Percentiles rank a stretch among this genome's conserved stretches.
Evolutionary conservation across 768 basidiomycete genomes (phyloP).

Genomic region (Tephrocybe sp.): DNA sequence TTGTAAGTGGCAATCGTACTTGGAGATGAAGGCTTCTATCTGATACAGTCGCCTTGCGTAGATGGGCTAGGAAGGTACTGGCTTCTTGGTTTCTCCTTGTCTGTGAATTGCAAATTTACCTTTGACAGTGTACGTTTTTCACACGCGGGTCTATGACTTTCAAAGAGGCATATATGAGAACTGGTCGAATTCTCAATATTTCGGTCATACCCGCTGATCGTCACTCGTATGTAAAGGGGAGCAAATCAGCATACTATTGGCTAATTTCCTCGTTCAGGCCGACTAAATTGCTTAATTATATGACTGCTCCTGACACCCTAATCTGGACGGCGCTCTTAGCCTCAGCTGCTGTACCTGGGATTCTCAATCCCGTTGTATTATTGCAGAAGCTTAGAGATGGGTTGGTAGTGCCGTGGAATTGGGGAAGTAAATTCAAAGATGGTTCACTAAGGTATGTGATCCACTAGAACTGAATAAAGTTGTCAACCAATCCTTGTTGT

Average conservation of each 20-base stretch:
- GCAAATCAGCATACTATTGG: background rate
- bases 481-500: background rate
- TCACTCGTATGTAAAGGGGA: conserved; percentile 54
- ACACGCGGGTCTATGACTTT: conserved; percentile 94
- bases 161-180: conserved; percentile 89
- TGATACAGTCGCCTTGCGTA: conserved; percentile 17
- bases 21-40: background rate
- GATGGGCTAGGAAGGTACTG: conserved; percentile 85
- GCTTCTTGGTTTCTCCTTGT: background rate
- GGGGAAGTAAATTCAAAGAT: conserved; percentile 93
- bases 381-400: conserved; percentile 90
- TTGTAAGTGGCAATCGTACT: conserved; percentile 24
- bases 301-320: conserved; percentile 91
- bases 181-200: conserved; percentile 91
- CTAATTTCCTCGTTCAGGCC: conserved; percentile 48
- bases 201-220: conserved; percentile 89
- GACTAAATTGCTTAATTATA: conserved; percentile 92
- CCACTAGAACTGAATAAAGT: background rate
- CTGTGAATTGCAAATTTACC: background rate
- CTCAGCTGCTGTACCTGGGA: conserved; percentile 93
- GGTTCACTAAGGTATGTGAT: conserved; percentile 72
- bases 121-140: conserved; percentile 74
- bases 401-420: conserved; percentile 85
- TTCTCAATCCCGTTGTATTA: conserved; percentile 91
- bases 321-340: conserved; percentile 83